Evolutionary conservation across 805 yeast species (phyloP), one percentile per base, ranked within the genome.

Genomic region (Candida incommunis): DNA sequence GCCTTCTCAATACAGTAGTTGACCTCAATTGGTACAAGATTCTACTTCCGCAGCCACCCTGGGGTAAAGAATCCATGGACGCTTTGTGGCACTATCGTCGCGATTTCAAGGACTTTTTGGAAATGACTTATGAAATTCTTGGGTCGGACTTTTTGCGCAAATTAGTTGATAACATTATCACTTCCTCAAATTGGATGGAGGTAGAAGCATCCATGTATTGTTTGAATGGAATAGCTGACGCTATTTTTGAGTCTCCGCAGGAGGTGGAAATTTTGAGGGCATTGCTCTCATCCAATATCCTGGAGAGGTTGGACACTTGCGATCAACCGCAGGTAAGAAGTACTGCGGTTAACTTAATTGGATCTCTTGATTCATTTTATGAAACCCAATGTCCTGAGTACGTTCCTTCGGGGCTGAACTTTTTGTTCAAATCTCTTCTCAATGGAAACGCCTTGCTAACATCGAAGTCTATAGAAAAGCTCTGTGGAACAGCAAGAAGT

Each of bases 41-140:
- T 2, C 80, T 74, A 42, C 56, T 74, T 3, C 54, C 55, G 2
- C 22, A 20, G 15, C 27, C 47, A 15, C 49, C 44, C 15, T 64
- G 66, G 69, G 54, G 61, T 20, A 54, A 54, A 22, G 61, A 64
- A 7, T 56, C 57, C 22, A 59, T 65, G 46, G 69, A 71, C 20
- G 94, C 81, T 51, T 84, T 87, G 54, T 61, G 63, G 21, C 70
- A 76, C 22, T 90, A 76, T 60, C 71, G 96, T 52, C 64, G 75
- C 25, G 90, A 82, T 49, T 80, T 82, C 7, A 73, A 80, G 1
- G 97, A 92, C 52, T 68, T 88, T 31, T 74, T 84, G 50, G 92
- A 86, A 45, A 67, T 76, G 0, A 61, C 80, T 1, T 84, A 80
- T 65, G 74, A 86, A 0, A 66, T 83, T 3, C 67, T 85, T 29